These are phyloP conservation scores for Ophiostoma himal-ulmi DNA, from an alignment of 2,329 filamentous ascomycete genomes.

Conservation along the genomic window DNA sequence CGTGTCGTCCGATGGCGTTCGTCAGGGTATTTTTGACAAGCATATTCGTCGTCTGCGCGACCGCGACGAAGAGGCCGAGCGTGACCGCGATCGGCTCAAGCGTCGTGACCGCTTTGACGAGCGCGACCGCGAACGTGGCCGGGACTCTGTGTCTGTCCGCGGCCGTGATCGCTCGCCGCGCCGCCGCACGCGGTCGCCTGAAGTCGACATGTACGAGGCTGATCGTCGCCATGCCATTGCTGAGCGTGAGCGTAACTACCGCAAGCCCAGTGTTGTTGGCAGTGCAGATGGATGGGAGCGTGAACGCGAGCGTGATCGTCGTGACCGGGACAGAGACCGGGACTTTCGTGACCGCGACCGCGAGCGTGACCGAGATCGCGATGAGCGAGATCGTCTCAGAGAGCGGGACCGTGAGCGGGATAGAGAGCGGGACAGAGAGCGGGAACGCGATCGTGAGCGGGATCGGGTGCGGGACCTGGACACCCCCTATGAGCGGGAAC, in stretches of 20 bases:
- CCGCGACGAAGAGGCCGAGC: constrained; percentile 77
- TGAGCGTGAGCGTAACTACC: constrained; percentile 88
- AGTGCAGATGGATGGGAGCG: constrained; percentile 43
- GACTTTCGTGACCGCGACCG: constrained; percentile 34
- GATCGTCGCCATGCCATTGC: constrained; percentile 90
- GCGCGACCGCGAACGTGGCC: constrained; percentile 30
- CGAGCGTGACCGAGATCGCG: constrained; percentile 35
- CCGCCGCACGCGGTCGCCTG: constrained; percentile 58
- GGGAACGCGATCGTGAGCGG: constrained; percentile 34
- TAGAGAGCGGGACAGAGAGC: constrained; percentile 35
- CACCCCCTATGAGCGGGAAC: constrained; percentile 56
- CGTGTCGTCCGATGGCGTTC: constrained; percentile 74
- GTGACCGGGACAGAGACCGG: constrained; percentile 33
- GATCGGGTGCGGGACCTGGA: constrained; percentile 54
- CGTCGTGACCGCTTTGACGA: constrained; percentile 40
- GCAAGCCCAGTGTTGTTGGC: constrained; percentile 64
- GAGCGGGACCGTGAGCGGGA: constrained; percentile 44
- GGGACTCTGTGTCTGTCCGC: neutral
- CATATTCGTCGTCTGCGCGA: constrained; percentile 85
- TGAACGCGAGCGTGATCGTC: constrained; percentile 32
- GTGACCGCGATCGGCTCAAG: constrained; percentile 55
- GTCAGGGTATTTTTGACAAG: constrained; percentile 83
- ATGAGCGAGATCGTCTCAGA: constrained; percentile 38
- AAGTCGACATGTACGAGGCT: constrained; percentile 89
- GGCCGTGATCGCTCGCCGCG: constrained; percentile 45